phyloP scores from a whole-genome alignment of 1,284 basidiomycete species.

The Lentinula novae-zelandiae region DNA sequence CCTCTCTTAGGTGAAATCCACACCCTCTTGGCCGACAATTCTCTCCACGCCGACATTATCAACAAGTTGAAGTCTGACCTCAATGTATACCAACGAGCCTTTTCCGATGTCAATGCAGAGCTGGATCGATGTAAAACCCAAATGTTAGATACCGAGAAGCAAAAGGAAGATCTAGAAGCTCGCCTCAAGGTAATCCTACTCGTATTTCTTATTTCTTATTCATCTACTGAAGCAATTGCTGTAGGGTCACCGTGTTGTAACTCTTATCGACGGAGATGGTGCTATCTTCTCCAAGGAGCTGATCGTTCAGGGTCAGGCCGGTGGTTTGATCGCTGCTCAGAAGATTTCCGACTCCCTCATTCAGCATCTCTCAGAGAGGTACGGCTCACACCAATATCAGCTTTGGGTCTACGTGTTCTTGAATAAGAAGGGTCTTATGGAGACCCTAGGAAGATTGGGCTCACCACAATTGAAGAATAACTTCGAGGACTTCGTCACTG shows the following conservation, averaged over 20 bases:
- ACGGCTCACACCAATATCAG: slow-evolving; percentile 25
- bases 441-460: slow-evolving; percentile 44
- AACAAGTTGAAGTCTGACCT: slow-evolving; percentile 34
- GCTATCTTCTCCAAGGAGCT: slow-evolving; percentile 54
- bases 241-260: slow-evolving; percentile 39
- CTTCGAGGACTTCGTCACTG: slow-evolving; percentile 61
- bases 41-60: slow-evolving; percentile 26
- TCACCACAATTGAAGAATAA: slow-evolving; percentile 34
- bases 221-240: slow-evolving; percentile 5
- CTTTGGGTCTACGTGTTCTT: slow-evolving; percentile 64
- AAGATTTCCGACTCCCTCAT: slow-evolving; percentile 31
- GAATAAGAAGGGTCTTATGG: slow-evolving; percentile 56
- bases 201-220: background rate
- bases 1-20: slow-evolving; percentile 26
- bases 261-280: slow-evolving; percentile 67
- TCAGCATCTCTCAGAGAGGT: slow-evolving; percentile 35
- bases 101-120: slow-evolving; percentile 31
- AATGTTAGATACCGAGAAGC: slow-evolving; percentile 31
- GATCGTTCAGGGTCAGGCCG: slow-evolving; percentile 49
- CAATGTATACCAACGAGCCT: slow-evolving; percentile 37
- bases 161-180: slow-evolving; percentile 33
- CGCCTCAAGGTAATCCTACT: slow-evolving; percentile 32
- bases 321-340: slow-evolving; percentile 58
- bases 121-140: slow-evolving; percentile 27
- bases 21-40: slow-evolving; percentile 25